Evolutionary conservation across 257 asterid species (phyloP).

Genomic region (Haberlea rhodopensis): DNA sequence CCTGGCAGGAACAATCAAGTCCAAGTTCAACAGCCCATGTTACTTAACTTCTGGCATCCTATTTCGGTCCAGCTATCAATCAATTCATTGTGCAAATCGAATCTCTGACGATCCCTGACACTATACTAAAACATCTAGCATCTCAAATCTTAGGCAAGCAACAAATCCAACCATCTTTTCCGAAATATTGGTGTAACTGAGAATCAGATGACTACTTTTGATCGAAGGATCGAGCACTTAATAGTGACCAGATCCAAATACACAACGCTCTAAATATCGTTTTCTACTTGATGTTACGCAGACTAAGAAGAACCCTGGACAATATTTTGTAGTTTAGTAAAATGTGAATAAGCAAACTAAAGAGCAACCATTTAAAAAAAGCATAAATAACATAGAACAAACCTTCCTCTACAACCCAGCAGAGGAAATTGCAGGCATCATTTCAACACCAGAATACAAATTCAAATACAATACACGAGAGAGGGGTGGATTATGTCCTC

Average conservation of each 20-base stretch:
- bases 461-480: conserved; percentile 13
- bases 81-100: background rate
- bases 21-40: background rate
- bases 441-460: conserved; percentile 20
- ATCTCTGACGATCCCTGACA: no score
- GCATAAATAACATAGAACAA: conserved; percentile 5
- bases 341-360: background rate
- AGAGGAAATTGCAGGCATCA: conserved; percentile 23
- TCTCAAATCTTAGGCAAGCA: background rate
- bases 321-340: background rate
- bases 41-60: background rate
- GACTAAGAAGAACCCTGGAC: background rate
- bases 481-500: conserved; percentile 12
- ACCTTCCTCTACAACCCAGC: conserved; percentile 25
- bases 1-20: background rate
- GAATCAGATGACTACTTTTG: background rate
- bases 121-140: background rate
- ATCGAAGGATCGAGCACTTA: no score
- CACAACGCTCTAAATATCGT: background rate
- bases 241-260: no score
- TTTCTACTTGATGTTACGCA: background rate
- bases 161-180: background rate
- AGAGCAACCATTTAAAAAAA: conserved; percentile 12
- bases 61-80: background rate
- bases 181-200: background rate